These are phyloP conservation scores for Castanea crenata DNA, from an alignment of 306 rosid species.

Conservation along the genomic window DNA sequence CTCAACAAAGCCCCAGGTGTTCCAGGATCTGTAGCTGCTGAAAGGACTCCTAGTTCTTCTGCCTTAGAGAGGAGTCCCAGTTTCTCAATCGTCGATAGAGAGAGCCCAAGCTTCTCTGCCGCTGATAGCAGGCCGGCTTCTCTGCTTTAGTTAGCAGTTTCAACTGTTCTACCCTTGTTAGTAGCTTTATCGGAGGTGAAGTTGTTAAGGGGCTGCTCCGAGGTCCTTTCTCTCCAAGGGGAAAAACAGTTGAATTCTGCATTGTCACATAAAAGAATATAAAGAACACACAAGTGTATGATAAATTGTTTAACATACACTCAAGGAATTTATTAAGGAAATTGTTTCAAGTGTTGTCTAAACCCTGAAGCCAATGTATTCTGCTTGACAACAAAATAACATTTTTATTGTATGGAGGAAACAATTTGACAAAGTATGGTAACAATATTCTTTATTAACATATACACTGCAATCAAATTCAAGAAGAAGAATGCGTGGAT, in stretches of 20 bases:
- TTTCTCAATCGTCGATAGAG: slow-evolving; percentile 75
- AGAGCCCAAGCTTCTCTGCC: slow-evolving; percentile 79
- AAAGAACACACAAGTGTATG: not conserved
- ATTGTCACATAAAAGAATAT: not conserved
- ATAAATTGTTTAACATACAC: not conserved
- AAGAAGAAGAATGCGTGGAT: not conserved
- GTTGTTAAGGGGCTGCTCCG: slow-evolving; percentile 43
- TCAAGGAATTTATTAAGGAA: no score
- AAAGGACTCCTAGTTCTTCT: slow-evolving; percentile 78
- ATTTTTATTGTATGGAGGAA: not conserved
- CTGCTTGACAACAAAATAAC: no score
- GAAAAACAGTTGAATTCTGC: slow-evolving; percentile 62
- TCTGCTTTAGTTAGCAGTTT: slow-evolving; percentile 83
- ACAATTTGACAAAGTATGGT: not conserved
- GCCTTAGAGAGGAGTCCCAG: slow-evolving; percentile 88
- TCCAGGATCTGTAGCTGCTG: slow-evolving; percentile 87
- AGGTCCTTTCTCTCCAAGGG: slow-evolving; percentile 62
- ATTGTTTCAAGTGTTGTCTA: no score
- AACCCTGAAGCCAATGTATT: no score
- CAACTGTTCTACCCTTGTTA: slow-evolving; percentile 87
- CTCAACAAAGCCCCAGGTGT: slow-evolving; percentile 69
- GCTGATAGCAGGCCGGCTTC: slow-evolving; percentile 89
- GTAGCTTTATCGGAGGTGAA: slow-evolving; percentile 54
- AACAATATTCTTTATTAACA: not conserved
- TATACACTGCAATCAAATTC: not conserved